Conservation (phyloP, 2,329 filamentous ascomycete genomes). For the Clarireedia hainanense region DNA sequence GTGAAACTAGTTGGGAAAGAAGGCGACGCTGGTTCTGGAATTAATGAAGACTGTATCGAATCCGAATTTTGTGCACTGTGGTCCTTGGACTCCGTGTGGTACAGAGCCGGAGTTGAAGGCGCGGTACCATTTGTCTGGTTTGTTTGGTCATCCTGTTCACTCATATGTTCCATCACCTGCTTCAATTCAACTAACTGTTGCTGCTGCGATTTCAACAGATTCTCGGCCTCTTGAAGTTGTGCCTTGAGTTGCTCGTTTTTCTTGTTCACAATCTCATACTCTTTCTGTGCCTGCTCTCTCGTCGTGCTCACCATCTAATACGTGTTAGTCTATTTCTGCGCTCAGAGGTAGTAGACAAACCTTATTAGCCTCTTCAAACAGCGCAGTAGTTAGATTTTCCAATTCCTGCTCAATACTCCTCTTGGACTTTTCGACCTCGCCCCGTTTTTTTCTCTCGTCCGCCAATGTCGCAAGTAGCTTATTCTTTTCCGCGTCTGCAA, state of each 20-base stretch:
- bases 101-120: constrained; percentile 69
- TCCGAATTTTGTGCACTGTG: constrained; percentile 35
- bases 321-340: constrained; percentile 49
- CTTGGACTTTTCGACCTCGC: constrained; percentile 67
- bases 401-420: constrained; percentile 87
- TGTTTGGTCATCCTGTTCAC: constrained; percentile 62
- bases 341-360: constrained; percentile 31
- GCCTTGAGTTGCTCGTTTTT: constrained; percentile 82
- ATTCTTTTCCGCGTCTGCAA: constrained; percentile 65
- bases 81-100: constrained; percentile 55
- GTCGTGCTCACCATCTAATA: constrained; percentile 87
- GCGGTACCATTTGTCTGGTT: constrained; percentile 58
- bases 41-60: constrained; percentile 14
- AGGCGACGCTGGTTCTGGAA: constrained; percentile 40
- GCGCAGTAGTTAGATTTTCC: constrained; percentile 78
- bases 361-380: constrained; percentile 98
- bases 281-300: constrained; percentile 78
- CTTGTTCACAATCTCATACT: constrained; percentile 72
- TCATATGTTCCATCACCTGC: constrained; percentile 82
- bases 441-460: constrained; percentile 59
- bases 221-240: constrained; percentile 81
- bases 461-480: constrained; percentile 49
- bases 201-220: constrained; percentile 78
- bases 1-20: constrained; percentile 65
- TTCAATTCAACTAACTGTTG: constrained; percentile 91